Base-by-base conservation (phyloP, 176 grass and related monocot genomes). In the Metroxylon sagu region DNA sequence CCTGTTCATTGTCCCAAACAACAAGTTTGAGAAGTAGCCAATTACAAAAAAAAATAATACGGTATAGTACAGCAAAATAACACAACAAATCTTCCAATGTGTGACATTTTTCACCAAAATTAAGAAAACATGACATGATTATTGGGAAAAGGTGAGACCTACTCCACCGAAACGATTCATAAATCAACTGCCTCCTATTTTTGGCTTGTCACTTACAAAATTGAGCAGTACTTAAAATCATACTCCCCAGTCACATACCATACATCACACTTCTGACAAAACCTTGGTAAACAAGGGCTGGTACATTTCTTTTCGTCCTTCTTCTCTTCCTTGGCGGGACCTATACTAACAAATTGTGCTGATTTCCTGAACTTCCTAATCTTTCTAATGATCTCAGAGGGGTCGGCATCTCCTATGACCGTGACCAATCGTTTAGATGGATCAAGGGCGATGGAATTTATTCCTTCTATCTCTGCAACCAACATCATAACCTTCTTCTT, bases 381-480 rank as follows among this genome's bases (percentile, higher is more conserved):
- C 53, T 55, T 55, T 55, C 19, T 55, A 7, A 55, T 55, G 53
- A 55, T 55, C 53, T 55, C 53, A 25, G 19, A 55, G 21, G 53
- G 53, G 17, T 55, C 53, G 3, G 53, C 53, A 55, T 25, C 5
- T 55, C 53, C 53, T 55, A 23, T 25, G 53, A 55, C 21, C 12
- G 53, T 55, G 21, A 23, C 53, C 53, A 14, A 25, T 18, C 21
- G 1, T 23, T 55, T 55, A 3, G 53, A 25, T 1, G 53, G 7
- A 21, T 23, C 53, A 23, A 55, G 53, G 21, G 21, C 18, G 4
- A 55, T 55, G 5, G 53, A 55, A 23, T 55, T 18, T 55, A 55
- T 55, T 18, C 53, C 53, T 55, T 21, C 53, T 55, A 55, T 55
- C 53, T 6, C 53, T 55, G 53, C 53, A 55, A 55, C 21, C 53